These are phyloP conservation scores for Collybia mongolica DNA, from an alignment of 768 basidiomycete species.

Conservation along the genomic window DNA sequence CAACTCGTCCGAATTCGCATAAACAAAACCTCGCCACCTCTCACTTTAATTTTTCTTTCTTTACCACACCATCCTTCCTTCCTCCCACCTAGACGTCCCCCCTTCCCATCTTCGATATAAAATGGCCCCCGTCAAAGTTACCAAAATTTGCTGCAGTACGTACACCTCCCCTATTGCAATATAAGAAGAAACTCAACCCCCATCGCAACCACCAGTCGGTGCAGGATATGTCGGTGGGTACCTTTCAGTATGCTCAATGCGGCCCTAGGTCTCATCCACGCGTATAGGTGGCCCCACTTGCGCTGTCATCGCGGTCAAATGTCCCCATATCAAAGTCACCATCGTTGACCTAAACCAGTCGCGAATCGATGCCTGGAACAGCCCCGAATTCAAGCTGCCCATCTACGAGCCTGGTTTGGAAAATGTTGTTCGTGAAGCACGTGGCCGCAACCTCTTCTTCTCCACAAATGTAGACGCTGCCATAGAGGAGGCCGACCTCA, in stretches of 20 bases:
- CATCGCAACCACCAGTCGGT: slow-evolving; percentile 51
- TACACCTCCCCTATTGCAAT: slow-evolving; percentile 16
- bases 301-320: slow-evolving; percentile 91
- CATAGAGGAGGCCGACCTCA: slow-evolving; percentile 93
- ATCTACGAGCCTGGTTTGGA: slow-evolving; percentile 98
- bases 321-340: slow-evolving; percentile 90
- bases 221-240: slow-evolving; percentile 90
- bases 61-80: not conserved
- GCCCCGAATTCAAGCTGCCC: slow-evolving; percentile 76
- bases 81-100: not conserved
- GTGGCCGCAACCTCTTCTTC: slow-evolving; percentile 97
- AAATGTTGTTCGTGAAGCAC: slow-evolving; percentile 82
- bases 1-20: no score
- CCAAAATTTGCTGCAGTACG: slow-evolving; percentile 89
- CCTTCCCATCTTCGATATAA: not conserved
- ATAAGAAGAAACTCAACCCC: slow-evolving; percentile 9
- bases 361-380: slow-evolving; percentile 97
- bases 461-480: slow-evolving; percentile 91
- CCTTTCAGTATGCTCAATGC: slow-evolving; percentile 2
- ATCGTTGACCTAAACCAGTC: slow-evolving; percentile 97
- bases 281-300: slow-evolving; percentile 87
- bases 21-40: no score
- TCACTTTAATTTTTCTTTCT: no score
- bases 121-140: slow-evolving; percentile 63
- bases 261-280: slow-evolving; percentile 1